phyloP scores from a whole-genome alignment of 2,329 filamentous ascomycete species.

The Cordyceps militaris region DNA sequence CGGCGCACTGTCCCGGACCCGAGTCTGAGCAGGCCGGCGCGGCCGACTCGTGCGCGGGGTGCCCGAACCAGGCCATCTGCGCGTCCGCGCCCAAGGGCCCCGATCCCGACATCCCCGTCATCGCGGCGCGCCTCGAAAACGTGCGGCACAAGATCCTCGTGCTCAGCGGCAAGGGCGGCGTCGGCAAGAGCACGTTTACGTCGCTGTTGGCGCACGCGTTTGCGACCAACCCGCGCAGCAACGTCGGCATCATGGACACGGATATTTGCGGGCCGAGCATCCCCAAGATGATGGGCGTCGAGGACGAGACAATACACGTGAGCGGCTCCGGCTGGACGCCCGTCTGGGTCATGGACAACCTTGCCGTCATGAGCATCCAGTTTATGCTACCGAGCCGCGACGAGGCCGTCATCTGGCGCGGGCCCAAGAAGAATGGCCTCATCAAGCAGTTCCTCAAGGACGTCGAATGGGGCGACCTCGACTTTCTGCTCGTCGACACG shows the following conservation, averaged over 20 bases:
- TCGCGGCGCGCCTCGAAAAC: slow-evolving; percentile 71
- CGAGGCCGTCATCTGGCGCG: slow-evolving; percentile 95
- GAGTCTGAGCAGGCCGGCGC: slow-evolving; percentile 65
- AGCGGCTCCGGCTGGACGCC: slow-evolving; percentile 86
- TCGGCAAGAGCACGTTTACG: slow-evolving; percentile 93
- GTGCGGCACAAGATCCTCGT: slow-evolving; percentile 91
- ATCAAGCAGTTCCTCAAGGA: slow-evolving; percentile 98
- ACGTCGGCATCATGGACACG: slow-evolving; percentile 93
- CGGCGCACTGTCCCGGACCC: slow-evolving; percentile 92
- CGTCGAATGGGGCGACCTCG: slow-evolving; percentile 93
- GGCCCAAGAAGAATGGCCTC: slow-evolving; percentile 95
- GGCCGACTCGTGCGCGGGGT: slow-evolving; percentile 83
- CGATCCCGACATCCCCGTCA: slow-evolving; percentile 86
- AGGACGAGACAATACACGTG: slow-evolving; percentile 87
- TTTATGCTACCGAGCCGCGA: slow-evolving; percentile 95
- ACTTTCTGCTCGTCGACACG: slow-evolving; percentile 90
- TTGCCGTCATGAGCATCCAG: slow-evolving; percentile 95
- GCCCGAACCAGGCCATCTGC: slow-evolving; percentile 93
- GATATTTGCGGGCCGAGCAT: slow-evolving; percentile 96
- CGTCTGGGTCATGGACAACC: slow-evolving; percentile 90
- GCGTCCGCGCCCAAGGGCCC: slow-evolving; percentile 90
- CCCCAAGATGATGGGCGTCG: slow-evolving; percentile 98
- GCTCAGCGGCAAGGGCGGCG: slow-evolving; percentile 89
- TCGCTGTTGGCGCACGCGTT: slow-evolving; percentile 85
- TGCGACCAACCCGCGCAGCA: slow-evolving; percentile 68